A percentile compares a stretch with the other conserved stretches of the same genome.
phyloP scores from a whole-genome alignment of 2,329 filamentous ascomycete genomes.

The Xylaria sp. region DNA sequence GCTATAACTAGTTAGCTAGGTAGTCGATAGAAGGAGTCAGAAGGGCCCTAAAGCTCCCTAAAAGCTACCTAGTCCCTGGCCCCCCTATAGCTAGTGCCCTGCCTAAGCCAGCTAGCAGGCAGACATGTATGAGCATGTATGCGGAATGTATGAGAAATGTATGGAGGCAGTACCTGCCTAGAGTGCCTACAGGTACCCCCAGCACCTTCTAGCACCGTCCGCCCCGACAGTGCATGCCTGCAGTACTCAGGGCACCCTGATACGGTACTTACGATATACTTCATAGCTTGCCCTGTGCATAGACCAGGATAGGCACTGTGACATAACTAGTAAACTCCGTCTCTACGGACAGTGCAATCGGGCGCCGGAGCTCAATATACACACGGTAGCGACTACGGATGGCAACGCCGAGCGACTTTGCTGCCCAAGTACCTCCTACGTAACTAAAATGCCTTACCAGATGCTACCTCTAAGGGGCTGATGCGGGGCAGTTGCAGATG shows the following conservation, averaged over 20 bases:
- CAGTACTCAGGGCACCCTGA: no score
- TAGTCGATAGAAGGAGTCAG: not conserved
- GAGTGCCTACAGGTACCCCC: no score
- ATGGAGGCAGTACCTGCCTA: not conserved
- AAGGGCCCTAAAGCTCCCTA: not conserved
- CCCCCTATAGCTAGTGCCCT: not conserved
- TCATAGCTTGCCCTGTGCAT: no score
- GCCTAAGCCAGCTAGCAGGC: not conserved
- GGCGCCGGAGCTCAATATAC: not conserved
- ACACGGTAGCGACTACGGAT: not conserved
- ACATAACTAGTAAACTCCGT: not conserved
- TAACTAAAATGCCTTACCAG: not conserved
- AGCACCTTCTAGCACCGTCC: no score
- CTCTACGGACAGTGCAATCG: not conserved
- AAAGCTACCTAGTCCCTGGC: not conserved
- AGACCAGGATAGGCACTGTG: not conserved
- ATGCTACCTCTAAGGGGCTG: not conserved
- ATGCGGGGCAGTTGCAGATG: constrained; percentile 30
- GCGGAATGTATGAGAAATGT: not conserved
- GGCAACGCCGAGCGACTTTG: not conserved
- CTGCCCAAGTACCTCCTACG: not conserved
- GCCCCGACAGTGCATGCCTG: no score
- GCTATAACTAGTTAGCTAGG: not conserved
- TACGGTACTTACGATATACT: no score
- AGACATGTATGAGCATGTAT: not conserved